A percentile compares a stretch with the other conserved stretches of the same genome.
Conservation (phyloP, 2,329 filamentous ascomycete genomes). For the Pseudocercospora crystallina region DNA sequence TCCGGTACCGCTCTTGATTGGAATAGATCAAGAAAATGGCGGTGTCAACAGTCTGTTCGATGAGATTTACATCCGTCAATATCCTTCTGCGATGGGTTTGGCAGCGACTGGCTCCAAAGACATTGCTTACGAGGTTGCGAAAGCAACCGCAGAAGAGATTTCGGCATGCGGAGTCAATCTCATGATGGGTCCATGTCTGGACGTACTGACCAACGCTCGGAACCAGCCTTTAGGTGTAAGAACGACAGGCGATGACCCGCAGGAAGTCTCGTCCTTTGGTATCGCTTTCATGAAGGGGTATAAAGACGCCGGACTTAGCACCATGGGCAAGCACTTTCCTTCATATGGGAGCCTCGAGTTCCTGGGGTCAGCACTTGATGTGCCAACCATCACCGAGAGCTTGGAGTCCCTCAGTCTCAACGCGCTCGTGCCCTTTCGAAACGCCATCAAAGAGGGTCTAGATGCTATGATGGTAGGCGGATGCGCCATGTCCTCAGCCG, state of each 20-base stretch:
- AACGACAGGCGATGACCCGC: slow-evolving; percentile 87
- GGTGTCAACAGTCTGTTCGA: slow-evolving; percentile 96
- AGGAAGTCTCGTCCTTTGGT: slow-evolving; percentile 90
- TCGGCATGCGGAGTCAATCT: slow-evolving; percentile 92
- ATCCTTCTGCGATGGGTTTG: slow-evolving; percentile 93
- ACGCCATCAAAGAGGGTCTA: slow-evolving; percentile 80
- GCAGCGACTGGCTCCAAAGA: slow-evolving; percentile 86
- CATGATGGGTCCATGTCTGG: slow-evolving; percentile 89
- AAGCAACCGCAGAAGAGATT: slow-evolving; percentile 89
- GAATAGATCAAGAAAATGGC: slow-evolving; percentile 95
- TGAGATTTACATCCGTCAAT: slow-evolving; percentile 92
- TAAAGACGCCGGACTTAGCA: slow-evolving; percentile 83
- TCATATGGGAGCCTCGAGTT: slow-evolving; percentile 96
- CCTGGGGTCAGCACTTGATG: slow-evolving; percentile 83
- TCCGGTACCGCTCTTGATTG: slow-evolving; percentile 83
- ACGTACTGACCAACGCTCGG: slow-evolving; percentile 88
- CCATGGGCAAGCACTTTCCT: slow-evolving; percentile 93
- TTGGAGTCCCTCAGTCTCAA: slow-evolving; percentile 89
- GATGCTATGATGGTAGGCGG: slow-evolving; percentile 96
- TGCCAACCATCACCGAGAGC: slow-evolving; percentile 93
- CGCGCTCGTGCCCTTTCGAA: slow-evolving; percentile 86
- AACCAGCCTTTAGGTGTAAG: slow-evolving; percentile 89
- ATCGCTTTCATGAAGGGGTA: slow-evolving; percentile 90
- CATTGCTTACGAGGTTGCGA: slow-evolving; percentile 84
- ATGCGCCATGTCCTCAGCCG: slow-evolving; percentile 85